Evolutionary conservation across 768 basidiomycete species (phyloP).

Genomic region (Tylopilus vinaceipallidus): DNA sequence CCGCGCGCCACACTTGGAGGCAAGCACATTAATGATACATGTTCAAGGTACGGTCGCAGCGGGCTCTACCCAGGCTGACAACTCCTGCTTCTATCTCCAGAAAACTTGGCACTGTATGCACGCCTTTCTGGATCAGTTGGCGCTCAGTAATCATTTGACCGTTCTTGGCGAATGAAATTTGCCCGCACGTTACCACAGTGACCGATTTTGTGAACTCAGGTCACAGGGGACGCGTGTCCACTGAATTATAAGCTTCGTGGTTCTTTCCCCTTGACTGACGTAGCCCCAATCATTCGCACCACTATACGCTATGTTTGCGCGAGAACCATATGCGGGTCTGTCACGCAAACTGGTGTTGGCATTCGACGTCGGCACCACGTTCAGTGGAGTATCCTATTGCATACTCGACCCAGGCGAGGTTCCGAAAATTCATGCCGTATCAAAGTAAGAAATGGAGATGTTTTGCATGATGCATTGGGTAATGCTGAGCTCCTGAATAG

Average conservation of each 20-base stretch:
- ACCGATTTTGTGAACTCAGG: not conserved
- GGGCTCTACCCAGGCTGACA: not conserved
- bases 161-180: not conserved
- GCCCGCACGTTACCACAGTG: not conserved
- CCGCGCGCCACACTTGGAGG: not conserved
- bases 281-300: not conserved
- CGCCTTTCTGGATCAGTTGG: conserved; percentile 1
- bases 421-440: conserved; percentile 21
- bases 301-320: conserved; percentile 21
- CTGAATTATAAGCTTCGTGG: not conserved
- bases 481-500: conserved; percentile 1
- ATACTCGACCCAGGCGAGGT: conserved; percentile 38
- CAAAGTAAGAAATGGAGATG: conserved; percentile 11
- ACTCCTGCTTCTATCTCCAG: not conserved
- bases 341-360: conserved; percentile 34
- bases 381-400: conserved; percentile 35
- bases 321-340: conserved; percentile 34
- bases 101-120: not conserved
- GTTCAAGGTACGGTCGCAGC: conserved; percentile 2
- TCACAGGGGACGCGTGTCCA: conserved; percentile 1
- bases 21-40: not conserved
- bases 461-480: not conserved
- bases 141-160: not conserved
- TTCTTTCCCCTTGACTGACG: not conserved
- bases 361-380: conserved; percentile 34